Evolutionary conservation across 2,329 filamentous ascomycete species (phyloP).

Genomic region (Ophiostoma tasmaniense): DNA sequence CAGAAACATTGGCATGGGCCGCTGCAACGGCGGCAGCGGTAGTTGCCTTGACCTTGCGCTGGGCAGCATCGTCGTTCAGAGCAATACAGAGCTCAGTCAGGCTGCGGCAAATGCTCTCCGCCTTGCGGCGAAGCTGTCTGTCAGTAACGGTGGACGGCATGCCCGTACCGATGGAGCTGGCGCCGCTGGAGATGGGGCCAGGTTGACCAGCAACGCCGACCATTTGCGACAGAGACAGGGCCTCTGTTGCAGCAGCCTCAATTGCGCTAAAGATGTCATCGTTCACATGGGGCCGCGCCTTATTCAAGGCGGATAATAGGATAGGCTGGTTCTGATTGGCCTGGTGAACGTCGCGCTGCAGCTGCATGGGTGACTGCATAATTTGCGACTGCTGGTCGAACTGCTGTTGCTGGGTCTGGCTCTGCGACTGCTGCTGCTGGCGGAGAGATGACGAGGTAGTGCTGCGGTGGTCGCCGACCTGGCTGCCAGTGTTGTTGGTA

Average conservation of each 20-base stretch:
- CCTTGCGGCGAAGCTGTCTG: constrained; percentile 78
- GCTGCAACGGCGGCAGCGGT: constrained; percentile 10
- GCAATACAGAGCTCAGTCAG: constrained; percentile 88
- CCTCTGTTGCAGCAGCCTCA: constrained; percentile 74
- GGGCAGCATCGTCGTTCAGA: constrained; percentile 53
- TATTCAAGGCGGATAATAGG: constrained; percentile 70
- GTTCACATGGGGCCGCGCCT: constrained; percentile 62
- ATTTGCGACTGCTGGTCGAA: constrained; percentile 24
- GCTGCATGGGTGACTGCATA: constrained; percentile 28
- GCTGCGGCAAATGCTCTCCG: constrained; percentile 85
- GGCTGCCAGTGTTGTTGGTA: constrained; percentile 33
- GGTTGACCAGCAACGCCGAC: constrained; percentile 65
- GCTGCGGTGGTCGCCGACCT: constrained; percentile 36
- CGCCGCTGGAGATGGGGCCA: constrained; percentile 58
- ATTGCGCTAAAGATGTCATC: constrained; percentile 68
- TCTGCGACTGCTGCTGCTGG: constrained; percentile 39
- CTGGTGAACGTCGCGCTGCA: constrained; percentile 38
- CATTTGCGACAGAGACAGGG: constrained; percentile 67
- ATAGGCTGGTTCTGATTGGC: constrained; percentile 30
- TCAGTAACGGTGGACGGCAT: constrained; percentile 52
- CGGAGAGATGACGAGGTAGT: constrained; percentile 40
- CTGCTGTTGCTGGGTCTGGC: constrained; percentile 14
- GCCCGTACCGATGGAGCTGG: constrained; percentile 50
- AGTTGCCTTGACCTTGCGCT: constrained; percentile 26
- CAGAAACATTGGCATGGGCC: background rate